phyloP scores from a whole-genome alignment of 2,329 filamentous ascomycete genomes.

The Alternaria tenuissima region DNA sequence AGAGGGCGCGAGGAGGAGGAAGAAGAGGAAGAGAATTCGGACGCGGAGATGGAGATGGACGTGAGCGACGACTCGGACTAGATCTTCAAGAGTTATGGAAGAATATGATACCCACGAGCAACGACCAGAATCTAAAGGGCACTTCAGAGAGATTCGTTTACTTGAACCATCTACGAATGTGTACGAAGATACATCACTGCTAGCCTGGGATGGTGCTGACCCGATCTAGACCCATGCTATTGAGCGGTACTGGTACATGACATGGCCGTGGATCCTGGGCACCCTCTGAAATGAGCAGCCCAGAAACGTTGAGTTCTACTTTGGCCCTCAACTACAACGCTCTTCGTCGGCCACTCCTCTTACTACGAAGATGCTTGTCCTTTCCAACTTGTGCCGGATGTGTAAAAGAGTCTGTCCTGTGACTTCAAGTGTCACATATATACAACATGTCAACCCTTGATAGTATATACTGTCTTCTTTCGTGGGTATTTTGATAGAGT shows the following conservation, averaged over 20 bases:
- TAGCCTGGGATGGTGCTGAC: conserved; percentile 8
- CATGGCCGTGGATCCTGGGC: neutral
- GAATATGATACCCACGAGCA: conserved; percentile 28
- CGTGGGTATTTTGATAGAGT: neutral
- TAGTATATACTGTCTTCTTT: neutral
- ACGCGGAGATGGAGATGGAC: conserved; percentile 67
- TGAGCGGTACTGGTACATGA: neutral
- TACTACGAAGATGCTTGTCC: neutral
- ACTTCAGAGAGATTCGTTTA: conserved; percentile 1
- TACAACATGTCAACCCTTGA: neutral
- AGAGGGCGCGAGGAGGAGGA: conserved; percentile 70
- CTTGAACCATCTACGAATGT: neutral
- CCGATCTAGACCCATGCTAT: conserved; percentile 1
- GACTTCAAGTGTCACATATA: neutral
- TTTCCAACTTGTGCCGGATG: neutral
- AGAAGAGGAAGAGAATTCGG: conserved; percentile 63
- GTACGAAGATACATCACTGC: conserved; percentile 10
- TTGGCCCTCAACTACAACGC: neutral
- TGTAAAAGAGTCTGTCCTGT: neutral
- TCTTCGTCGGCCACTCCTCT: neutral
- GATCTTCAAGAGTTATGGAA: neutral
- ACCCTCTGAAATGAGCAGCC: neutral
- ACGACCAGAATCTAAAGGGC: conserved; percentile 7
- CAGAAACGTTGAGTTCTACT: neutral
- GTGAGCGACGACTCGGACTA: conserved; percentile 73